Evolutionary conservation across 176 grass and related monocot genomes (phyloP).

Genomic region (Hsuehochloa calcarea): DNA sequence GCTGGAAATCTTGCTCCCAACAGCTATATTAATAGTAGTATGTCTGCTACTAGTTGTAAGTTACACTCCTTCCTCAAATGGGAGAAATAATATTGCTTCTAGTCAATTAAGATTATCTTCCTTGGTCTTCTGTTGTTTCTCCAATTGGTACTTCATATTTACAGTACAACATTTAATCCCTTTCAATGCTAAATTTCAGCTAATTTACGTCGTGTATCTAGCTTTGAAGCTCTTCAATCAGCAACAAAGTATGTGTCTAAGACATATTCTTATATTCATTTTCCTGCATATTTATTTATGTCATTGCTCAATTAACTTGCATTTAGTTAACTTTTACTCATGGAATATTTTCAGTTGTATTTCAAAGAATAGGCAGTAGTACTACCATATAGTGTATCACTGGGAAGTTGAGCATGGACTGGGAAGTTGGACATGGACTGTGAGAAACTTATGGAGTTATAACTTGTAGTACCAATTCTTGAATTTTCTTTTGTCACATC

Average conservation of each 20-base stretch:
- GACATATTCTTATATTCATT: slow-evolving; percentile 25
- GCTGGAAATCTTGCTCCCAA: not conserved
- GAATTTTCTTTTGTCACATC: not conserved
- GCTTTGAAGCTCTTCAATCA: slow-evolving; percentile 94
- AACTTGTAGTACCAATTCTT: slow-evolving; percentile 7
- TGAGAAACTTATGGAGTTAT: not conserved
- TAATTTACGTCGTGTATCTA: slow-evolving; percentile 80
- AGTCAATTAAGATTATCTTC: slow-evolving; percentile 12
- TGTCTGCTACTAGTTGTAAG: not conserved
- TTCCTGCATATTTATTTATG: not conserved
- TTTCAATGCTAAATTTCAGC: slow-evolving; percentile 64
- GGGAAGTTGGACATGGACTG: not conserved
- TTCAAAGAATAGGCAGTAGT: not conserved
- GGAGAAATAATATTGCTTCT: not conserved
- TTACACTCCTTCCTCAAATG: not conserved
- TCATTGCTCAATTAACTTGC: not conserved
- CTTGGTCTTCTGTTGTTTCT: not conserved
- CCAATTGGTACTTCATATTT: slow-evolving; percentile 1
- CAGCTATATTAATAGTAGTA: not conserved
- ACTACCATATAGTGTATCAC: not conserved
- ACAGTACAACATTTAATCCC: slow-evolving; percentile 28
- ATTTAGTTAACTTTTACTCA: not conserved
- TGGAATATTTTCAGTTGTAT: not conserved
- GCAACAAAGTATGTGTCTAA: slow-evolving; percentile 75
- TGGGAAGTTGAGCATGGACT: not conserved